phyloP scores from a whole-genome alignment of 305 asterid genomes.

The Solanum hybrid region DNA sequence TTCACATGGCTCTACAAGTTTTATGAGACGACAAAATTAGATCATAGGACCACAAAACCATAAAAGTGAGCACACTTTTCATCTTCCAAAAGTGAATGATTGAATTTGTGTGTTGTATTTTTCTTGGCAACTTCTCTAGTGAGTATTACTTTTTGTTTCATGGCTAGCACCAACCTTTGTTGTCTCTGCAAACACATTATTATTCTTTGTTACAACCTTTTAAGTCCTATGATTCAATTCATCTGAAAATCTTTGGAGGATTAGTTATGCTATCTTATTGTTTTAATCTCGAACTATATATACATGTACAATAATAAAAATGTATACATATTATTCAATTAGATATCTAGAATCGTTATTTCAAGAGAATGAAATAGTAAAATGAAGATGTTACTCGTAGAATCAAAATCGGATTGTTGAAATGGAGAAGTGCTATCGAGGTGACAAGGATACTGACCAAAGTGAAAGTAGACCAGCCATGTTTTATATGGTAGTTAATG shows the following conservation, averaged over 20 bases:
- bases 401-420: not conserved
- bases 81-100: not conserved
- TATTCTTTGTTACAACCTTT: not conserved
- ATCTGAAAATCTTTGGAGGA: not conserved
- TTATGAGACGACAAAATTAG: not conserved
- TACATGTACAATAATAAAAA: not conserved
- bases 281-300: not conserved
- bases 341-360: not conserved
- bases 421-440: not conserved
- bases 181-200: not conserved
- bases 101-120: not conserved
- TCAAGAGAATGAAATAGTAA: not conserved
- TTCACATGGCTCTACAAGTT: not conserved
- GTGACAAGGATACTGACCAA: not conserved
- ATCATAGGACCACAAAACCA: constrained; percentile 1
- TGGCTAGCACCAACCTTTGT: not conserved
- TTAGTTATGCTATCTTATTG: not conserved
- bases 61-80: not conserved
- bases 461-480: not conserved
- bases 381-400: not conserved
- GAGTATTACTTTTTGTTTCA: not conserved
- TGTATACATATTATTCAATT: not conserved
- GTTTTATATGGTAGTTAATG: not conserved
- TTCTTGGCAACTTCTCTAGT: not conserved
- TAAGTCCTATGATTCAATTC: not conserved